Conservation (phyloP, 148 eudicot genomes). For the Heliosperma pusillum region DNA sequence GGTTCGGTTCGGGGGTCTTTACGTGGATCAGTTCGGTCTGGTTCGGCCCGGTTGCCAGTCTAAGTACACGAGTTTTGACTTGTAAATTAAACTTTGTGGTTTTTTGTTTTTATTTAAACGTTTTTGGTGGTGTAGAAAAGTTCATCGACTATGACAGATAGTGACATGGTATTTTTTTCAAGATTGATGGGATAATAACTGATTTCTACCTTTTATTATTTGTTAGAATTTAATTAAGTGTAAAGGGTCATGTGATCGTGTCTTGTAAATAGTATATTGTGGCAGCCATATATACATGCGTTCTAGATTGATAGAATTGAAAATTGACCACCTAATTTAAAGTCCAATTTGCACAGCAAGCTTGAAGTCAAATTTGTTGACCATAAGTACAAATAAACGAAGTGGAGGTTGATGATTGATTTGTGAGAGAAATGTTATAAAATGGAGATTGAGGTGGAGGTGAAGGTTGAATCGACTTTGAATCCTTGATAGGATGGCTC, state of each 20-base stretch:
- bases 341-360: constrained; percentile 8
- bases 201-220: background rate
- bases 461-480: no score
- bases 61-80: constrained; percentile 13
- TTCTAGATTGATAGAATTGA: background rate
- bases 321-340: background rate
- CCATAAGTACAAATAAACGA: background rate
- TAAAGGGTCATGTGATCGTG: no score
- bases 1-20: constrained; percentile 33
- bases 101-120: background rate
- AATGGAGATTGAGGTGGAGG: no score
- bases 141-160: background rate
- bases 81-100: constrained; percentile 1
- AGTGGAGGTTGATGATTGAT: background rate
- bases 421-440: no score
- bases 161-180: background rate
- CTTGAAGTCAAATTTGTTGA: background rate
- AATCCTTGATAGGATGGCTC: no score
- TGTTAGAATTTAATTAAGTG: background rate
- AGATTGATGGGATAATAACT: background rate
- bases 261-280: background rate
- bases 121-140: background rate
- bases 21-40: constrained; percentile 17
- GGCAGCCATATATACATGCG: no score
- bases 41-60: constrained; percentile 10